phyloP scores from a whole-genome alignment of 2,329 filamentous ascomycete species.

The Fusarium bulbicola region DNA sequence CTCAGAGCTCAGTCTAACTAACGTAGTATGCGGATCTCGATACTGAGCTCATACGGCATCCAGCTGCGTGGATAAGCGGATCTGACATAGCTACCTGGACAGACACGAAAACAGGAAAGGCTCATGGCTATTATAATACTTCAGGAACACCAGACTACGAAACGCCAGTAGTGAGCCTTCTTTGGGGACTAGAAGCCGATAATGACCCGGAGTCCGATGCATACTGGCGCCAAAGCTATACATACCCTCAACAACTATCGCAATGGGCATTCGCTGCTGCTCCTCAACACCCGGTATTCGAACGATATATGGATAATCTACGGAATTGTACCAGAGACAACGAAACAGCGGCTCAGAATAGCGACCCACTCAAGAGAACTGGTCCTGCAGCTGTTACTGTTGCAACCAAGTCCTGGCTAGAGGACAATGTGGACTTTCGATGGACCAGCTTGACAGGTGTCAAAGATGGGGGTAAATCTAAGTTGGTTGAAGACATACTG shows the following conservation, averaged over 20 bases:
- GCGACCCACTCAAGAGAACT: background rate
- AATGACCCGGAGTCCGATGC: background rate
- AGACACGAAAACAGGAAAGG: background rate
- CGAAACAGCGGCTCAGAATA: background rate
- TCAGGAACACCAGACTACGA: background rate
- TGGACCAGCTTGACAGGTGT: background rate
- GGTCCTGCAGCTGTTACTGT: conserved; percentile 1
- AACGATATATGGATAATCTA: background rate
- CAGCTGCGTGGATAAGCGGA: background rate
- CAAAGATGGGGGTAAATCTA: background rate
- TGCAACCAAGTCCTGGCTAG: background rate
- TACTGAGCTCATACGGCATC: background rate
- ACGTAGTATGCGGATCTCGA: background rate
- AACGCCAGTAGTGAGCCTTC: background rate
- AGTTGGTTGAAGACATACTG: background rate
- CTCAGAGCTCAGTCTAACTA: background rate
- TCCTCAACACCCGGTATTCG: background rate
- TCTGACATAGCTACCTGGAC: background rate
- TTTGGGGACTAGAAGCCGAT: conserved; percentile 2
- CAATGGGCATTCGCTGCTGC: conserved; percentile 1
- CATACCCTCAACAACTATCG: background rate
- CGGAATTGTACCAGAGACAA: background rate
- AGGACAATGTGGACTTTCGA: background rate
- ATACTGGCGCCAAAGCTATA: background rate
- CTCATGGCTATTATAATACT: background rate